These are phyloP conservation scores for Globisporangium nagaii DNA, from an alignment of 352 stramenopile species.

Conservation along the genomic window DNA sequence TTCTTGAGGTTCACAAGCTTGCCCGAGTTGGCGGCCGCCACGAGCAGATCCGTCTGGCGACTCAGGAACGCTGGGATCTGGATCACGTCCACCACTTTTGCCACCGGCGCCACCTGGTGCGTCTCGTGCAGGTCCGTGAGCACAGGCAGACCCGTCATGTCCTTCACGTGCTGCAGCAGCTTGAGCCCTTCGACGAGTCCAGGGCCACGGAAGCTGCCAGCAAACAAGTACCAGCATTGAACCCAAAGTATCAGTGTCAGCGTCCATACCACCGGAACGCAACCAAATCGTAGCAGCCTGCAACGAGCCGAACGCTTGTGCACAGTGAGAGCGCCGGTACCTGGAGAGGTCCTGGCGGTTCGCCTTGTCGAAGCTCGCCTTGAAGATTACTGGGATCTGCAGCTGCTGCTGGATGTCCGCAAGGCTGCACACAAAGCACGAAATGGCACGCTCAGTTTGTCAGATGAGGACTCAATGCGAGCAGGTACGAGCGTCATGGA, in stretches of 20 bases:
- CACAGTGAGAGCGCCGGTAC: too few relatives aligned
- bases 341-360: conserved; percentile 78
- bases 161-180: conserved; percentile 71
- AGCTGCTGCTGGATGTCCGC: conserved; percentile 42
- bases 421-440: conserved; percentile 37
- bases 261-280: background rate
- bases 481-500: too few relatives aligned
- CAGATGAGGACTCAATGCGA: background rate
- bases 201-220: conserved; percentile 61
- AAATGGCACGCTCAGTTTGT: too few relatives aligned
- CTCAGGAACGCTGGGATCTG: conserved; percentile 88
- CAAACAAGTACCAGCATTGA: too few relatives aligned
- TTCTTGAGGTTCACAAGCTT: conserved; percentile 87
- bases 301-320: too few relatives aligned
- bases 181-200: conserved; percentile 63
- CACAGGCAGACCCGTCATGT: conserved; percentile 63
- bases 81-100: conserved; percentile 70
- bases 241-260: background rate
- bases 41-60: conserved; percentile 84
- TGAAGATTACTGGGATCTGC: conserved; percentile 82
- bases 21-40: conserved; percentile 66
- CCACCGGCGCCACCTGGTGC: conserved; percentile 63
- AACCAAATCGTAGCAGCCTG: too few relatives aligned
- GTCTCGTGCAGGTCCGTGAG: conserved; percentile 87
- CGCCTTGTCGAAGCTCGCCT: conserved; percentile 88